phyloP scores from a whole-genome alignment of 106 monocot species.

The Hemerocallis citrina region DNA sequence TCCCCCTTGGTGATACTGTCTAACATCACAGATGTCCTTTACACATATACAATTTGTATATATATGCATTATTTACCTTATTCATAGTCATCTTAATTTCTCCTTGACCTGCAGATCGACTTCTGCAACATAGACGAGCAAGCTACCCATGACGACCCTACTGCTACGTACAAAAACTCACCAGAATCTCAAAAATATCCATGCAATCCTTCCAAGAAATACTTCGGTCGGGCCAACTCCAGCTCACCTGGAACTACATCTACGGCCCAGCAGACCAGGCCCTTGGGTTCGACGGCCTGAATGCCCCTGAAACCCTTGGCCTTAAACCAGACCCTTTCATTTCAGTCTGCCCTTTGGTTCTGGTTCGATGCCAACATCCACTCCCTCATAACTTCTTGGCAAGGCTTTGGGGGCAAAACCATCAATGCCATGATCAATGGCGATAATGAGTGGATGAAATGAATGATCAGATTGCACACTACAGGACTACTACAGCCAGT shows the following conservation, averaged over 20 bases:
- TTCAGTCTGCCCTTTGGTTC: slow-evolving; percentile 51
- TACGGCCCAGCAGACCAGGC: slow-evolving; percentile 41
- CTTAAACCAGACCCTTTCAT: slow-evolving; percentile 23
- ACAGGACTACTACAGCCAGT: slow-evolving; percentile 38
- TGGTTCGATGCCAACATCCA: slow-evolving; percentile 43
- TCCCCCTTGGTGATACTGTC: no score
- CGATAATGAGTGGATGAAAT: slow-evolving; percentile 19
- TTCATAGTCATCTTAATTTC: no score
- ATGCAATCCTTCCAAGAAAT: slow-evolving; percentile 25
- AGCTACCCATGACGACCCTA: background rate
- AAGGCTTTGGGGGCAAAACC: slow-evolving; percentile 42
- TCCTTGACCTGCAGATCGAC: slow-evolving; percentile 1
- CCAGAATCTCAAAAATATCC: no score
- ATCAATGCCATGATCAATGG: slow-evolving; percentile 51
- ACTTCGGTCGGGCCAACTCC: slow-evolving; percentile 67
- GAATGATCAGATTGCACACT: slow-evolving; percentile 28
- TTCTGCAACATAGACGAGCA: slow-evolving; percentile 1
- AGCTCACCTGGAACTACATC: slow-evolving; percentile 67
- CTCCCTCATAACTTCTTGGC: slow-evolving; percentile 4
- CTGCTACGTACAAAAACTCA: no score
- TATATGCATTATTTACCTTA: no score
- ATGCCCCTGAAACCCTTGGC: slow-evolving; percentile 34
- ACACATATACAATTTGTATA: no score
- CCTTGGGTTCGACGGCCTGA: slow-evolving; percentile 59
- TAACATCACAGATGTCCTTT: no score